Base-by-base conservation (phyloP, 2,329 filamentous ascomycete genomes). In the Sporothrix luriei region DNA sequence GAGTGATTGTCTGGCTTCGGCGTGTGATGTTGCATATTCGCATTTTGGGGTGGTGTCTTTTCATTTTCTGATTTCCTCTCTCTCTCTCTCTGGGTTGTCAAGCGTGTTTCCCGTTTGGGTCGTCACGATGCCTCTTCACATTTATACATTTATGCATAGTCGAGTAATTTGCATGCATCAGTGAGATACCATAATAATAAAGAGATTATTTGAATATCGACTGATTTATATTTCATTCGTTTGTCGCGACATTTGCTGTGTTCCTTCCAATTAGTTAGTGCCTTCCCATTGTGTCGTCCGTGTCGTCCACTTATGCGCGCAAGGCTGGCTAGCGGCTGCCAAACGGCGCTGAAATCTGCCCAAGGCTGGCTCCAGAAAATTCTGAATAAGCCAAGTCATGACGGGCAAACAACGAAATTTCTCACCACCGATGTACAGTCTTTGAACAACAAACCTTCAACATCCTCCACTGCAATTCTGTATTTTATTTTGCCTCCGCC, bases 151-250 rank as follows among this genome's bases (percentile, higher is more conserved):
- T 19, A 49, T 66, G 57, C 48, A 61, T 68, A 40, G 26, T 64
- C 9, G 62, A 64, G 10, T 66, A 51, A 29, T 52, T 66, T 52
- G 40, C 48, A 62, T 69, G 40, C 55, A 29, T 64, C 43, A n/a
- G 52, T 69, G 55, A 64, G 52, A 69, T 64, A 62, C 67, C 55
- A 62, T 19, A 43, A 49, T 64, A 64, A 69, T 52, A 26, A 14
- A 64, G 46, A 61, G 2, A n/a, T 19, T 6, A 9, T 21, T 38
- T 19, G 14, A 49, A 46, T 21, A n/a, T 5, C 26, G 21, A 13
- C n/a, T 48, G 3, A 29, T 14, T 29, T 16, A 19, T 24, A 49
- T 65, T 21, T 65, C 4, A 14, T n/a, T 51, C 10, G 4, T 24
- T 33, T 33, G 4, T 64, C 16, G 9, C 19, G 9, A 2, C 29